Base-by-base conservation (phyloP, 768 basidiomycete species). In the Phlegmacium glaucopus region DNA sequence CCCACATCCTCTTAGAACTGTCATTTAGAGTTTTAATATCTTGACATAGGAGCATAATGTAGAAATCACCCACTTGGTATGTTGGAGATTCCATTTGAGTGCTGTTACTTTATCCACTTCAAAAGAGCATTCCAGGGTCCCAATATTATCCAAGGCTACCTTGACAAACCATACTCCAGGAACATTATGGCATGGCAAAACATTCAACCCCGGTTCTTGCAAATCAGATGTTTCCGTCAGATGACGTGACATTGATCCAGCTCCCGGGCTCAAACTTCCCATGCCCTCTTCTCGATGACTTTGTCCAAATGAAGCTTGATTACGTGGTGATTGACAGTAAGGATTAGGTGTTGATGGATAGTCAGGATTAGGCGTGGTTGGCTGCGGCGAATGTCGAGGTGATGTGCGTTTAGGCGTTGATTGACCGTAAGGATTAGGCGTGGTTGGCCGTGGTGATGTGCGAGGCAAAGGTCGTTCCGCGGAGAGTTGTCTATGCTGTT, bases 111-210 rank as follows among this genome's bases (percentile, higher is more conserved):
- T 41, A 45, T 72, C 69, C 42, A 77, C 54, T 29, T 68, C 60
- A 49, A 77, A 70, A 25, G 55, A 53, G 49, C 65, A 67, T 28
- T 67, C 65, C 39, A 69, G 26, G 13, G 70, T 65, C 34, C 60
- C 64, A n/a, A 70, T 45, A 22, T 58, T 47, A n/a, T 53, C 32
- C 6, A 64, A 59, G 9, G 69, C 72, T 3, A 55, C 48, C 45
- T 65, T 65, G 27, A 62, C 52, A 40, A 71, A 60, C 73, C 74
- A 76, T 6, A 75, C 44, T 6, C 72, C 73, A 41, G 74, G 74
- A 25, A 74, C 61, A 48, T 62, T 56, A 44, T 68, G 59, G 47
- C 64, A 69, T 8, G 68, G 62, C 32, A 51, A 28, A 15, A 37
- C 54, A 50, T 1, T 47, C 7, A 10, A 37, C 36, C 42, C 27